Evolutionary conservation across 306 rosid species (phyloP).

Genomic region (Vachellia pachyceras): DNA sequence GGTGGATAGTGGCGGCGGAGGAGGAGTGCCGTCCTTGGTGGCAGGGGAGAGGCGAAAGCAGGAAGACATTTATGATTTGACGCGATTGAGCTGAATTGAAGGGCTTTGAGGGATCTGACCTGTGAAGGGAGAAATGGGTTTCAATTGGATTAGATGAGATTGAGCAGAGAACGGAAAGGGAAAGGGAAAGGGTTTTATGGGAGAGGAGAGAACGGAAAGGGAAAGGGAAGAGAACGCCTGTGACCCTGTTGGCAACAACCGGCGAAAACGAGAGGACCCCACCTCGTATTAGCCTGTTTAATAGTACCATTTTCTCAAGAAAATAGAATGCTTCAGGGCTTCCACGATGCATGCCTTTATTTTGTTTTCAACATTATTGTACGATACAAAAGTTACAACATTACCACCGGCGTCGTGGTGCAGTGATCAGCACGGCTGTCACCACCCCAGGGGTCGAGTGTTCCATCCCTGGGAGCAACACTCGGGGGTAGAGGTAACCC

Average conservation of each 20-base stretch:
- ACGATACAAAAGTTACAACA: no score
- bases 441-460: no score
- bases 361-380: no score
- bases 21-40: conserved; percentile 20
- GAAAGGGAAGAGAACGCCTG: background rate
- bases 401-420: no score
- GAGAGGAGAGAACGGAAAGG: background rate
- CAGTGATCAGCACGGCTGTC: no score
- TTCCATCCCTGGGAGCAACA: no score
- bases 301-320: no score
- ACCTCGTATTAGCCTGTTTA: background rate
- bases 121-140: conserved; percentile 27
- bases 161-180: background rate
- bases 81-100: background rate
- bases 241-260: background rate
- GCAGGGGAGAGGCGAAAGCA: conserved; percentile 56
- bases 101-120: conserved; percentile 25
- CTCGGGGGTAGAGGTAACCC: no score
- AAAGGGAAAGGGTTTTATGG: background rate
- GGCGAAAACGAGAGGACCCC: background rate
- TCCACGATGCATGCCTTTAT: no score
- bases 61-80: conserved; percentile 1
- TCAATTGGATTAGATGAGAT: background rate
- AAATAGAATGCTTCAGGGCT: no score
- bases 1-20: conserved; percentile 54